Conservation (phyloP, 345 rosid species). For the Chamaenerion angustifolium region DNA sequence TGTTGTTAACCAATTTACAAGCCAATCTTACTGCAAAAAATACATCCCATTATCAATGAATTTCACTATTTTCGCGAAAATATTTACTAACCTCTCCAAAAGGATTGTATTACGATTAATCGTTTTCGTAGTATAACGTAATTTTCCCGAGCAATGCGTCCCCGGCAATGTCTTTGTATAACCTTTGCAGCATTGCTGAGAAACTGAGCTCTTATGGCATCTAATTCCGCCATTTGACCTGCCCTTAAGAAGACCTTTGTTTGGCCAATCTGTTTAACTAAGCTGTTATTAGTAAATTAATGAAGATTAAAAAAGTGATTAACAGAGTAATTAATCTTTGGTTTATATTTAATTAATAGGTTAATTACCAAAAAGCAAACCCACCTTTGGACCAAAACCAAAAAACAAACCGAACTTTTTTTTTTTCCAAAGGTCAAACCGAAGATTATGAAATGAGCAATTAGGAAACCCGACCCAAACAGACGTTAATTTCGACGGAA, state of each 20-base stretch:
- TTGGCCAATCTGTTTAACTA: constrained; percentile 58
- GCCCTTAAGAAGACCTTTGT: constrained; percentile 64
- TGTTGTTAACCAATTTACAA: constrained; percentile 18
- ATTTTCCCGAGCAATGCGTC: constrained; percentile 29
- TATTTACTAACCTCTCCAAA: constrained; percentile 59
- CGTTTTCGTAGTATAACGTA: constrained; percentile 28
- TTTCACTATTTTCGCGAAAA: neutral
- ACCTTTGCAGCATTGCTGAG: constrained; percentile 47
- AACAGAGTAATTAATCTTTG: neutral
- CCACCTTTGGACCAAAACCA: too few relatives aligned
- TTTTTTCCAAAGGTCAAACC: too few relatives aligned
- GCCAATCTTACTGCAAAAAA: constrained; percentile 37
- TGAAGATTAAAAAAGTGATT: neutral
- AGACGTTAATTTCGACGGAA: too few relatives aligned
- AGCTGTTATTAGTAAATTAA: neutral
- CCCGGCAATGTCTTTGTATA: constrained; percentile 43
- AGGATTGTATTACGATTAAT: constrained; percentile 55
- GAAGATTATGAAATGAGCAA: too few relatives aligned
- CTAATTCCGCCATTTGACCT: constrained; percentile 72
- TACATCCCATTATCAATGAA: neutral
- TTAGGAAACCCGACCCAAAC: too few relatives aligned
- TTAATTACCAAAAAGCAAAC: too few relatives aligned
- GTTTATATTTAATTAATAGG: constrained; percentile 10
- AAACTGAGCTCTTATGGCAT: constrained; percentile 41
- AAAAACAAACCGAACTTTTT: too few relatives aligned